Conservation (phyloP, 169 alveolate species). For the Eimeria tenella region DNA sequence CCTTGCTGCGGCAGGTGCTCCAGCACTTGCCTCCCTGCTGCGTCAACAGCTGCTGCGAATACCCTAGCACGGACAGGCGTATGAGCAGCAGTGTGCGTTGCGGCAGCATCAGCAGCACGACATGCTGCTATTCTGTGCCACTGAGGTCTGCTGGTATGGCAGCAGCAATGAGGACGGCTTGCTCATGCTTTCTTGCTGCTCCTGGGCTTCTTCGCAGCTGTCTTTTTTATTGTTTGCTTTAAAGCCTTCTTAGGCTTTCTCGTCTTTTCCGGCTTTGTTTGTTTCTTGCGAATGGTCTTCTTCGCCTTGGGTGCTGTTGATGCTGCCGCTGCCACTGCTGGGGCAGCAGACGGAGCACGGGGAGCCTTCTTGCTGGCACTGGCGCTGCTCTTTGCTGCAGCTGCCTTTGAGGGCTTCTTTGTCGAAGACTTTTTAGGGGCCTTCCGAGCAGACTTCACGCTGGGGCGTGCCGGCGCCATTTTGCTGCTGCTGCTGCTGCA, state of each 20-base stretch:
- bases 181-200: constrained; percentile 73
- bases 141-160: constrained; percentile 39
- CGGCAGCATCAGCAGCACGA: constrained; percentile 75
- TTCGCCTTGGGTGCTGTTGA: constrained; percentile 61
- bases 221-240: constrained; percentile 45
- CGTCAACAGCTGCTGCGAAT: constrained; percentile 51
- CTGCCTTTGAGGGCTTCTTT: constrained; percentile 60
- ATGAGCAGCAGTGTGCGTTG: constrained; percentile 33
- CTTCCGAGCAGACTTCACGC: constrained; percentile 68
- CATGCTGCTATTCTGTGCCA: constrained; percentile 61
- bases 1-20: constrained; percentile 36
- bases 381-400: constrained; percentile 49
- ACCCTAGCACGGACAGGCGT: constrained; percentile 63
- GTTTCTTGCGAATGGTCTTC: constrained; percentile 54
- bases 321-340: constrained; percentile 65
- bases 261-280: constrained; percentile 47
- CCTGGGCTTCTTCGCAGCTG: constrained; percentile 59
- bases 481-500: constrained; percentile 74
- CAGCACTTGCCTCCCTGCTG: constrained; percentile 49
- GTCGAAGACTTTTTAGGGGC: constrained; percentile 66
- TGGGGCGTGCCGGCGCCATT: constrained; percentile 76
- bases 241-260: constrained; percentile 24
- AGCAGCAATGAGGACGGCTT: constrained; percentile 32
- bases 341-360: constrained; percentile 66
- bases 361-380: constrained; percentile 59